A percentile compares a stretch with the other conserved stretches of the same genome.
These are phyloP conservation scores for Pythium monospermum DNA, from an alignment of 352 stramenopile species.

Conservation along the genomic window DNA sequence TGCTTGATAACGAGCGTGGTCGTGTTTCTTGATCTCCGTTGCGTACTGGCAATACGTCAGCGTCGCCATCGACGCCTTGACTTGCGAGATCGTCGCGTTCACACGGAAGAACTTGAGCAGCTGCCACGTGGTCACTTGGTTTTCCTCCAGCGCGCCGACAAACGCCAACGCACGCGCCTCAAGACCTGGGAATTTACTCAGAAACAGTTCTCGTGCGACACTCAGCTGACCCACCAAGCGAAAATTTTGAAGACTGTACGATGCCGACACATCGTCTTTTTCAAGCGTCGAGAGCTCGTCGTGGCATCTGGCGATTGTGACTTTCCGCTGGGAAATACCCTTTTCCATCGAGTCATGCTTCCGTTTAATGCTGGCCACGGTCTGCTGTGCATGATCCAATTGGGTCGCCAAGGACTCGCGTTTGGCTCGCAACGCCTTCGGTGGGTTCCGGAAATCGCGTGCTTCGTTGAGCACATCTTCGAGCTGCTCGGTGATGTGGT, in stretches of 20 bases:
- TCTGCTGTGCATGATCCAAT: conserved; percentile 26
- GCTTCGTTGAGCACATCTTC: conserved; percentile 41
- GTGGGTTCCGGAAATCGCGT: conserved; percentile 58
- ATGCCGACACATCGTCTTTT: conserved; percentile 44
- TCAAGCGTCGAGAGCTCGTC: conserved; percentile 25
- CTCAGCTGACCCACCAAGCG: conserved; percentile 33
- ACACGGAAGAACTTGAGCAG: conserved; percentile 58
- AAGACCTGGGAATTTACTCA: conserved; percentile 58
- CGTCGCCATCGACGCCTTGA: conserved; percentile 49
- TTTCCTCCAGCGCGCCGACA: conserved; percentile 35
- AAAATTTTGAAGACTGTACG: conserved; percentile 42
- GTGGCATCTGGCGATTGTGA: conserved; percentile 20
- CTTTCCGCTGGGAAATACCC: conserved; percentile 5
- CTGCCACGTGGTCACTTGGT: conserved; percentile 51
- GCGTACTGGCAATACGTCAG: conserved; percentile 50
- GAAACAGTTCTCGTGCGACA: conserved; percentile 50
- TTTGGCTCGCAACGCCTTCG: conserved; percentile 38
- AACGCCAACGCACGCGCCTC: conserved; percentile 59
- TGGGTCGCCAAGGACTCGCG: conserved; percentile 26
- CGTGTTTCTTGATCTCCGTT: conserved; percentile 43
- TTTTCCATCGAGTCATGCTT: conserved; percentile 15
- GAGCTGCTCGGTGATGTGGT: conserved; percentile 25
- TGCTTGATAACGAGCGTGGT: conserved; percentile 35
- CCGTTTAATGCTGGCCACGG: conserved; percentile 11
- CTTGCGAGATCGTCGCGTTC: conserved; percentile 45